These are phyloP conservation scores for Ceratobasidium sp. DNA, from an alignment of 1,284 basidiomycete species.

Conservation along the genomic window DNA sequence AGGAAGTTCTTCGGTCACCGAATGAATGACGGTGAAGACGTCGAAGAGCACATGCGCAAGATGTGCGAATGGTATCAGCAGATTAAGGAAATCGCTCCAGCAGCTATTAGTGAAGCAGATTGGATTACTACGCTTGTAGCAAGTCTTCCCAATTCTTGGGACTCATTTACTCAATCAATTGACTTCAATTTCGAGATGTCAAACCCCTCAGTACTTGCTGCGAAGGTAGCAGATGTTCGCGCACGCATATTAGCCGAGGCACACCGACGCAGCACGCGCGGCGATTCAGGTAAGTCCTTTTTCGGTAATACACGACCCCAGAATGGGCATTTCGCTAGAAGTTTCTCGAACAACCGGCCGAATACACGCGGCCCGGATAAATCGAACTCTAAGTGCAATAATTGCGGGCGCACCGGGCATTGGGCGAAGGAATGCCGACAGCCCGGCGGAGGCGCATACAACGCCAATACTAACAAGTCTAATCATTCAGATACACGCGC, in stretches of 20 bases:
- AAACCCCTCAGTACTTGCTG: neutral
- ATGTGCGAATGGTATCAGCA: slow-evolving; percentile 13
- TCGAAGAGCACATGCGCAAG: neutral
- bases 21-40: neutral
- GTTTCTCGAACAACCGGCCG: neutral
- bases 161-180: slow-evolving; percentile 4
- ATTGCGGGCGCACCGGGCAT: slow-evolving; percentile 16
- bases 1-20: slow-evolving; percentile 10
- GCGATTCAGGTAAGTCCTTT: neutral
- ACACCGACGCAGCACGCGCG: neutral
- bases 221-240: neutral
- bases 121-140: slow-evolving; percentile 7
- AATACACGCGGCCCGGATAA: neutral
- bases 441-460: neutral
- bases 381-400: slow-evolving; percentile 20
- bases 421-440: slow-evolving; percentile 7
- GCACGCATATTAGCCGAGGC: neutral
- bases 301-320: neutral
- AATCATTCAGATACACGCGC: neutral
- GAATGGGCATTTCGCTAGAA: neutral
- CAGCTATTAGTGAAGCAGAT: neutral
- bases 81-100: neutral
- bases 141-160: slow-evolving; percentile 12
- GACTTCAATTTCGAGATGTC: neutral
- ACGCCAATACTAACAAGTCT: too few relatives aligned